Conservation (phyloP, 306 rosid species). For the Fragaria nilgerrensis region DNA sequence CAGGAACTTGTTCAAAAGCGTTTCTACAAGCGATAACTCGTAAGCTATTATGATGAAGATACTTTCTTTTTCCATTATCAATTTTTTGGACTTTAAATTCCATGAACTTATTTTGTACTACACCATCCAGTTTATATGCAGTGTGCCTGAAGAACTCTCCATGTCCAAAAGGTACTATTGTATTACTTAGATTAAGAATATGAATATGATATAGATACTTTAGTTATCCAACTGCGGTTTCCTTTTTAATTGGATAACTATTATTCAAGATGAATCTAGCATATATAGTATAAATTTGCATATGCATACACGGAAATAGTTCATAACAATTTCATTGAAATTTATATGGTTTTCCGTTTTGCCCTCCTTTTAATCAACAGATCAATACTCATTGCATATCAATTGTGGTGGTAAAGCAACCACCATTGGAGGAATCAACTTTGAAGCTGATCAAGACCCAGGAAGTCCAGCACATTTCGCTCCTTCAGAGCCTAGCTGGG, state of each 20-base stretch:
- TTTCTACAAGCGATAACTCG: constrained; percentile 4
- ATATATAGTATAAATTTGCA: background rate
- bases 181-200: background rate
- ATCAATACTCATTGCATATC: constrained; percentile 11
- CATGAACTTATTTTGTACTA: background rate
- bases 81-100: background rate
- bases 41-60: constrained; percentile 5
- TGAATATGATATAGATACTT: background rate
- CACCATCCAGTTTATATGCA: background rate
- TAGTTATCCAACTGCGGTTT: background rate
- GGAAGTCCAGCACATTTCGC: background rate
- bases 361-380: background rate
- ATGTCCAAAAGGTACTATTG: constrained; percentile 27
- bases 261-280: background rate
- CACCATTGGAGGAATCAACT: background rate
- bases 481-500: constrained; percentile 32
- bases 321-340: background rate
- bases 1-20: constrained; percentile 27
- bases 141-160: background rate
- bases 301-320: background rate
- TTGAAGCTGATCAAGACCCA: background rate
- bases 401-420: constrained; percentile 4
- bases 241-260: background rate
- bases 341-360: background rate
- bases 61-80: background rate